Base-by-base conservation (phyloP, 768 basidiomycete species). In the Termitomyces sp. region DNA sequence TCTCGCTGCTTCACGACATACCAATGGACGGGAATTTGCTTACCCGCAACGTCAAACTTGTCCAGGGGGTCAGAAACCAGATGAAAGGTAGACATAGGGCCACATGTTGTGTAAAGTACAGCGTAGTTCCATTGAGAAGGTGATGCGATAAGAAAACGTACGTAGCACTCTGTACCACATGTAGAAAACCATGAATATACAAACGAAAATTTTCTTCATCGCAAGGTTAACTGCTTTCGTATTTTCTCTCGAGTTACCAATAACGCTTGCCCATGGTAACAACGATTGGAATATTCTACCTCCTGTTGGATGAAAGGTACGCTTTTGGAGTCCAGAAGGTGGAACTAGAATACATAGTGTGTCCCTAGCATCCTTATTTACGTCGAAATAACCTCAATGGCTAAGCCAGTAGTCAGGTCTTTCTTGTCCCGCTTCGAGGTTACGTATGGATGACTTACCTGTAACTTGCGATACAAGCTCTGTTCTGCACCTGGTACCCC, bases 101-200 rank as follows among this genome's bases (percentile, higher is more conserved):
- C 47, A 65, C 62, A 9, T 72, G 84, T 3, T 83, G 3, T 54
- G 71, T 69, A 13, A 56, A 55, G 5, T 80, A 78, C 50, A 70
- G 1, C 79, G 81, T 6, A 79, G 70, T 38, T 85, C 83, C 60
- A 76, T 80, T 1, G 83, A 85, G 66, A 72, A 79, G 28, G 81
- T 78, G 1, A 80, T 84, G 82, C 60, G 1, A 66, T 85, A 33
- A 79, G 75, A 22, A 44, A 56, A 76, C 70, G 84, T 85, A 55
- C 49, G 73, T 66, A n/a, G 40, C 8, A 46, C 33, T 24, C 5
- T 32, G 3, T 26, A 20, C 28, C 13, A 26, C 16, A 26, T 38
- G 24, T 14, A 52, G 16, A 33, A n/a, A 40, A n/a, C 4, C 2
- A 36, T 1, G 4, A 18, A 36, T 52, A 3, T 6, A 9, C 10